Percentiles rank a stretch among this genome's conserved stretches.
These are phyloP conservation scores for Bromus sterilis DNA, from an alignment of 176 grass and related monocot genomes.

Conservation along the genomic window DNA sequence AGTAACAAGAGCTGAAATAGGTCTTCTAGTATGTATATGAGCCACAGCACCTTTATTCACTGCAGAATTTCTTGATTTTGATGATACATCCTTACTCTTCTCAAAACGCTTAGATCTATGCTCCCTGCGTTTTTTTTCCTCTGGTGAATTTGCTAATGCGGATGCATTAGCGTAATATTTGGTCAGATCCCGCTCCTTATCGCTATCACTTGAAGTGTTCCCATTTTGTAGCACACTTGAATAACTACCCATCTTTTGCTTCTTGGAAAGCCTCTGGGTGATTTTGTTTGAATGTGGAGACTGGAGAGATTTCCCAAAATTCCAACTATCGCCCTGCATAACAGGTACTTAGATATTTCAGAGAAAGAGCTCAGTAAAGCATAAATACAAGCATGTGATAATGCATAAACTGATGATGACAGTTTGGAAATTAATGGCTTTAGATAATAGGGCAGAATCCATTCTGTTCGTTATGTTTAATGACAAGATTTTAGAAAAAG, in stretches of 20 bases:
- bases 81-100: conserved; percentile 39
- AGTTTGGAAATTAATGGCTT: not conserved
- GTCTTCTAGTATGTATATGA: conserved; percentile 44
- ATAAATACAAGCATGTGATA: not conserved
- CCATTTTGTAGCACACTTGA: conserved; percentile 46
- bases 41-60: conserved; percentile 38
- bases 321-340: conserved; percentile 44
- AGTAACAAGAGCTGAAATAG: conserved; percentile 44
- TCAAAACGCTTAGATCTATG: conserved; percentile 94
- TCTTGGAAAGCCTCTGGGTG: conserved; percentile 45
- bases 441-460: not conserved
- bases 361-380: not conserved
- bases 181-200: conserved; percentile 74
- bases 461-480: not conserved
- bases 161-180: conserved; percentile 75
- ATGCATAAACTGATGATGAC: not conserved
- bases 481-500: not conserved
- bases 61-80: conserved; percentile 33
- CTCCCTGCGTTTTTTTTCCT: conserved; percentile 89
- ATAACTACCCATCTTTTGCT: conserved; percentile 39
- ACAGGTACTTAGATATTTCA: not conserved
- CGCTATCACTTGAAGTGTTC: conserved; percentile 76
- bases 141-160: conserved; percentile 62
- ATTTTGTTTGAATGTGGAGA: conserved; percentile 43
- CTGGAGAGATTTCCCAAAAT: conserved; percentile 39